Conservation (phyloP, 2,329 filamentous ascomycete genomes). For the Fusarium staphyleae region DNA sequence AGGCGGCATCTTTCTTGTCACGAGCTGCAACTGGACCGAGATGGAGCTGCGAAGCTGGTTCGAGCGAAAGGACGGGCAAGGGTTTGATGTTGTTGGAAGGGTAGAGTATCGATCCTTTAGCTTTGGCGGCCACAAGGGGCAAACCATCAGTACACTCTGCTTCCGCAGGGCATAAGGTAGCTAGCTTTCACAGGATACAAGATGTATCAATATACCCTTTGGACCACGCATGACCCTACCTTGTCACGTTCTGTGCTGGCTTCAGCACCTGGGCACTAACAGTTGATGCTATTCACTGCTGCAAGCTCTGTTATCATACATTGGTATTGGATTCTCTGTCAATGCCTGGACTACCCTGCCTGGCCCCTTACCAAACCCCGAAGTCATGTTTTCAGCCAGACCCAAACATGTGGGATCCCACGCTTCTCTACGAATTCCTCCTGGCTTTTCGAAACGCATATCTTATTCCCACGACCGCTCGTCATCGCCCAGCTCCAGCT, state of each 20-base stretch:
- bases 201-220: constrained; percentile 25
- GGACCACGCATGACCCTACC: no score
- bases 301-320: constrained; percentile 41
- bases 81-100: constrained; percentile 68
- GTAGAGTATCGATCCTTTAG: constrained; percentile 86
- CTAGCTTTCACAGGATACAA: not conserved
- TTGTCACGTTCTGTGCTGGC: constrained; percentile 8
- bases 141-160: constrained; percentile 87
- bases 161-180: constrained; percentile 62
- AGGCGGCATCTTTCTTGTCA: constrained; percentile 81
- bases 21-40: constrained; percentile 98
- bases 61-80: constrained; percentile 47
- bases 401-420: constrained; percentile 4
- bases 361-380: constrained; percentile 7
- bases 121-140: constrained; percentile 88
- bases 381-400: constrained; percentile 10
- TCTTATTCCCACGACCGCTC: constrained; percentile 16
- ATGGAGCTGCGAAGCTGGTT: constrained; percentile 86
- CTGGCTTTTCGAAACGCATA: constrained; percentile 9
- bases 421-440: constrained; percentile 8
- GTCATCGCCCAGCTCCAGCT: constrained; percentile 19
- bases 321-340: constrained; percentile 31
- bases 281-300: constrained; percentile 35
- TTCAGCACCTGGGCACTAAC: constrained; percentile 25
- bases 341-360: constrained; percentile 22